phyloP scores from a whole-genome alignment of 2,329 filamentous ascomycete genomes.

The Venturia carpophila region DNA sequence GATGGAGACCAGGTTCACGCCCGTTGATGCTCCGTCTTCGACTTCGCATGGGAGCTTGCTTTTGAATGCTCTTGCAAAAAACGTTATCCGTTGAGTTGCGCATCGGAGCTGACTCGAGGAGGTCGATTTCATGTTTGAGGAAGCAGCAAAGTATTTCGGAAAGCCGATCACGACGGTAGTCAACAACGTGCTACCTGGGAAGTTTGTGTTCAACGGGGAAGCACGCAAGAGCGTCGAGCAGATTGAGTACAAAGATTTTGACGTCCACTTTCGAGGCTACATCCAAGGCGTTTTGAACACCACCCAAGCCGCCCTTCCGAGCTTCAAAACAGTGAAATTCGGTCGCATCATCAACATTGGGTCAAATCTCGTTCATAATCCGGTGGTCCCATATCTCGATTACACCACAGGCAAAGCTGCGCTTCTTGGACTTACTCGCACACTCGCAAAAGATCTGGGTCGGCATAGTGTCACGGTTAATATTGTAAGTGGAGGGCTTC shows the following conservation, averaged over 20 bases:
- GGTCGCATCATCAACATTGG: slow-evolving; percentile 4
- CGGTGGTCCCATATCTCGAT: not conserved
- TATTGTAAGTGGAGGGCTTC: not conserved
- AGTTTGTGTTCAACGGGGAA: not conserved
- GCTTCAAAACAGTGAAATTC: not conserved
- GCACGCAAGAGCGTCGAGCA: not conserved
- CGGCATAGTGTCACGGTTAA: not conserved
- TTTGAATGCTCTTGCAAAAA: no score
- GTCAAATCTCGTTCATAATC: not conserved
- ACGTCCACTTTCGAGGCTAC: not conserved
- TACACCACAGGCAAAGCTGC: slow-evolving; percentile 2
- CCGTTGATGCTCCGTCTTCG: no score
- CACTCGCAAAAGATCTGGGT: not conserved
- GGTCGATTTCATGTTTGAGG: not conserved
- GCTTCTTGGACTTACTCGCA: not conserved
- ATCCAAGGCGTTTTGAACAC: slow-evolving; percentile 7
- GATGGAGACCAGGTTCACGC: not conserved
- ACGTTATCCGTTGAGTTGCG: no score
- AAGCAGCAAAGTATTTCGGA: not conserved
- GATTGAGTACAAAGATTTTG: not conserved
- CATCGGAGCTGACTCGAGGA: not conserved
- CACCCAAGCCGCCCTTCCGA: not conserved
- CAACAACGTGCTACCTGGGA: not conserved
- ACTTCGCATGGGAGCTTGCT: no score
- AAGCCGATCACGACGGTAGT: not conserved